Conservation (phyloP, 2,329 filamentous ascomycete species). For the Arthrinium puccinioides region DNA sequence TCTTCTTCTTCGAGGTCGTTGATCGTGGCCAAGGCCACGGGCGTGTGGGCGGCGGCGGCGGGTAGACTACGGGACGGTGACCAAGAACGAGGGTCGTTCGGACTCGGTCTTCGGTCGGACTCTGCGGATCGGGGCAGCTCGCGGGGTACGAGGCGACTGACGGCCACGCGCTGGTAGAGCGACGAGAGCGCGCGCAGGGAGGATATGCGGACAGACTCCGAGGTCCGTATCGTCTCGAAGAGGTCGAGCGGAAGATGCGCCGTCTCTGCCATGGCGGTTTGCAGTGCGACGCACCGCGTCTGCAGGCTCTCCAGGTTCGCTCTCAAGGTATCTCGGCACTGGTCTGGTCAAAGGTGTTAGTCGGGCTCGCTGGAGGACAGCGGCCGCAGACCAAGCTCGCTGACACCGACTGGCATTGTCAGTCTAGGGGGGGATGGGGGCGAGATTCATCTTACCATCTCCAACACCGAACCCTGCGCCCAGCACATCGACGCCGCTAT, state of each 20-base stretch:
- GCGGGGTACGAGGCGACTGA: conserved; percentile 20
- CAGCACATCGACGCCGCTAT: conserved; percentile 23
- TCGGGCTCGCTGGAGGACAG: neutral
- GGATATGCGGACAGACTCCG: conserved; percentile 24
- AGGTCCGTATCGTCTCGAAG: conserved; percentile 22
- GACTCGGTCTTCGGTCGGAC: neutral
- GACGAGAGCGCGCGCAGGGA: conserved; percentile 25
- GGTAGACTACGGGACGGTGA: too few species aligned
- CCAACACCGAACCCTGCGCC: conserved; percentile 26
- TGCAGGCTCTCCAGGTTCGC: conserved; percentile 19
- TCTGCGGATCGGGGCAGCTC: conserved; percentile 2
- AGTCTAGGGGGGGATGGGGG: neutral
- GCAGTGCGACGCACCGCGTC: conserved; percentile 19
- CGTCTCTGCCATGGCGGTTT: conserved; percentile 10
- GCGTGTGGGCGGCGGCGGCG: too few species aligned
- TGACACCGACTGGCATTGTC: too few species aligned
- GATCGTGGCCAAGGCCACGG: too few species aligned
- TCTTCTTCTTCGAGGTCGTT: neutral
- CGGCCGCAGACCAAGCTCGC: too few species aligned
- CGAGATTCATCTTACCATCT: conserved; percentile 20
- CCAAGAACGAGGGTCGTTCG: too few species aligned
- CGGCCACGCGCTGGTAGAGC: conserved; percentile 27
- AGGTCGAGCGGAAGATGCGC: conserved; percentile 22
- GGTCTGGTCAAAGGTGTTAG: conserved; percentile 12
- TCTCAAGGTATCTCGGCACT: conserved; percentile 21